phyloP scores from a whole-genome alignment of 352 stramenopile genomes.

The Pythium volutum region DNA sequence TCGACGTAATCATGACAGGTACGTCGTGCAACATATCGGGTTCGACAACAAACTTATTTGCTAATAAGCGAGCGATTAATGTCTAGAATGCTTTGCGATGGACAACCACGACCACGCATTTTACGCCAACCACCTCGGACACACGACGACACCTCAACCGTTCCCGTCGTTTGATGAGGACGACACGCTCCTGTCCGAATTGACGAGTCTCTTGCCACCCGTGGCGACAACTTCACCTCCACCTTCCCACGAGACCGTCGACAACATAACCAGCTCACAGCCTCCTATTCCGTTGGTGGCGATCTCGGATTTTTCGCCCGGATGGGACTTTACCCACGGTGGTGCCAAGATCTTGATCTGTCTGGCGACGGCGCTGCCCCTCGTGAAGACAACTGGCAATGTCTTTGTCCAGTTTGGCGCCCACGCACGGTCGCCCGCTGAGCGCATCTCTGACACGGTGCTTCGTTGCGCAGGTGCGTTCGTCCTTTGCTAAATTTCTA shows the following conservation, averaged over 20 bases:
- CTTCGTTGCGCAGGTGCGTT: slow-evolving; percentile 69
- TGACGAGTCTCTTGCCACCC: slow-evolving; percentile 14
- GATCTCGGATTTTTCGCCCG: slow-evolving; percentile 82
- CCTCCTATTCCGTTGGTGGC: slow-evolving; percentile 19
- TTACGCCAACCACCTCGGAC: not conserved
- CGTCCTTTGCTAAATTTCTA: not conserved
- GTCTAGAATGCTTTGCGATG: slow-evolving; percentile 52
- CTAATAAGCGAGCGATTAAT: slow-evolving; percentile 8
- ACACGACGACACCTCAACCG: not conserved
- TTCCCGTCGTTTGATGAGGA: slow-evolving; percentile 29
- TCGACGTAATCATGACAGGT: slow-evolving; percentile 65
- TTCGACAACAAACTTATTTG: too few species aligned
- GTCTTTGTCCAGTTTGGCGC: slow-evolving; percentile 78
- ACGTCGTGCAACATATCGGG: too few species aligned
- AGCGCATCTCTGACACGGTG: slow-evolving; percentile 69
- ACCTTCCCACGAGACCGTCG: not conserved
- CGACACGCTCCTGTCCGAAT: slow-evolving; percentile 26
- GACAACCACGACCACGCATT: slow-evolving; percentile 25
- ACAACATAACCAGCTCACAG: not conserved
- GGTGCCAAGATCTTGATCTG: slow-evolving; percentile 86
- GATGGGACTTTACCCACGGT: slow-evolving; percentile 76
- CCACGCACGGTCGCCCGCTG: slow-evolving; percentile 36
- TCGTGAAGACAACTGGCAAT: slow-evolving; percentile 6
- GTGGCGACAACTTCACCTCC: slow-evolving; percentile 1
- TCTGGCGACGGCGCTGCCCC: slow-evolving; percentile 42